Base-by-base conservation (phyloP, 805 yeast species). In the Candida montana region DNA sequence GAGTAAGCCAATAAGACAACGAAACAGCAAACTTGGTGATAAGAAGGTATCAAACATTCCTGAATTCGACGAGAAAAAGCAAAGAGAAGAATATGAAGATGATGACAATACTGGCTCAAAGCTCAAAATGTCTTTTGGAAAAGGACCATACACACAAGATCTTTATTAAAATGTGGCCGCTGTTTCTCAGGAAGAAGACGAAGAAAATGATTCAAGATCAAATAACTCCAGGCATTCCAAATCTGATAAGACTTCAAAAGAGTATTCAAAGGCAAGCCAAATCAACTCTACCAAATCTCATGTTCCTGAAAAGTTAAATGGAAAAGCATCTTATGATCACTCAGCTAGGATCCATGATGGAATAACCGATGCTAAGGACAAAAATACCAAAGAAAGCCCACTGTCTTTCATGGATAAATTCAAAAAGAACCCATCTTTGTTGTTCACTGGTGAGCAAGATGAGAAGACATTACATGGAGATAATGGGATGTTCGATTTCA, bases 371-470 rank as follows among this genome's bases (percentile, higher is more conserved):
- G 9, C 9, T 7, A 21, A 21, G 24, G 24, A 21, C 9, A 21
- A 7, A 21, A 7, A 21, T 21, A 21, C 24, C n/a, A 21, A 21
- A 21, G 24, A 21, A 26, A 26, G n/a, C 10, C 2, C 32, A 4
- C 35, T 20, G 5, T 18, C 34, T 5, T 33, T 33, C 16, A 23
- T 40, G n/a, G 47, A 40, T 12, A 40, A 18, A 21, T 37, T 40
- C 35, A 44, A 40, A 28, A 36, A 26, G 23, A 43, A 43, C 18
- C 47, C 43, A 17, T 39, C 46, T 10, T 31, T 40, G 7, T 32
- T 40, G 17, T 43, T 43, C 19, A 35, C 29, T 20, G 37, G 37
- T 18, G 42, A 26, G 1, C 16, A 33, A 15, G 15, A 20, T 7
- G 35, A 23, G 2, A 16, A 27, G 2, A 20, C 21, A 2, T 11